phyloP scores from a whole-genome alignment of 768 basidiomycete genomes.

The Obba rivulosa region DNA sequence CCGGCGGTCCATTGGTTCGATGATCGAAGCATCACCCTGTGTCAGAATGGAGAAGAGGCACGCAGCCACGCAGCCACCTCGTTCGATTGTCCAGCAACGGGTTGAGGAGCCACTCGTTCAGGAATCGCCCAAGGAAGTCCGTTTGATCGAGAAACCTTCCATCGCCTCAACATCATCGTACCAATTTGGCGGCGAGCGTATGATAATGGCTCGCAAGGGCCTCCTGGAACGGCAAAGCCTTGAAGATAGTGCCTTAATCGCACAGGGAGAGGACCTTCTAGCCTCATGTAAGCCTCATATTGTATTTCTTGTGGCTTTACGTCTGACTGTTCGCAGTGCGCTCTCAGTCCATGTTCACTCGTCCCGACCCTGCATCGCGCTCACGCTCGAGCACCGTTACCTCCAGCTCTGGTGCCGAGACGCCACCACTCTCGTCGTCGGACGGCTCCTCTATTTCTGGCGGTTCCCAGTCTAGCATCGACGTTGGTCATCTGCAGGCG shows the following conservation, averaged over 20 bases:
- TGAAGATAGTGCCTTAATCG: slow-evolving; percentile 60
- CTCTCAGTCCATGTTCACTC: slow-evolving; percentile 53
- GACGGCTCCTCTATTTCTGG: slow-evolving; percentile 66
- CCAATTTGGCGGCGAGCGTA: slow-evolving; percentile 62
- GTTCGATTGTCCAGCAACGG: slow-evolving; percentile 21
- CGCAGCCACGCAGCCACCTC: slow-evolving; percentile 35
- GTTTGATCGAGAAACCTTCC: slow-evolving; percentile 58
- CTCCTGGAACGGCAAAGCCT: slow-evolving; percentile 60
- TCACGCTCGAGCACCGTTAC: slow-evolving; percentile 71
- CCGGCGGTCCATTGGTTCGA: slow-evolving; percentile 59
- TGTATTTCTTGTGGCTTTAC: slow-evolving; percentile 9
- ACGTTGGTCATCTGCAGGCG: slow-evolving; percentile 54
- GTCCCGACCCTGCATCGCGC: slow-evolving; percentile 42
- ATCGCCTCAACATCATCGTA: slow-evolving; percentile 60
- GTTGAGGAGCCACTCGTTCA: slow-evolving; percentile 28
- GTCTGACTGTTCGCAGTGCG: slow-evolving; percentile 20
- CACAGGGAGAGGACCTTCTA: slow-evolving; percentile 59
- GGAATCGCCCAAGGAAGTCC: slow-evolving; percentile 40
- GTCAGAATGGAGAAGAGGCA: slow-evolving; percentile 61
- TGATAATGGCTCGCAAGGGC: slow-evolving; percentile 60
- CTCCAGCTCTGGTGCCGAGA: slow-evolving; percentile 60
- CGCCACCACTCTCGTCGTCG: slow-evolving; percentile 64
- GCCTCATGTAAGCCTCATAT: slow-evolving; percentile 42
- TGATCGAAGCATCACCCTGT: slow-evolving; percentile 68
- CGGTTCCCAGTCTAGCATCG: slow-evolving; percentile 75